Evolutionary conservation across 768 basidiomycete genomes (phyloP).

Genomic region (Leccinum arenicola): DNA sequence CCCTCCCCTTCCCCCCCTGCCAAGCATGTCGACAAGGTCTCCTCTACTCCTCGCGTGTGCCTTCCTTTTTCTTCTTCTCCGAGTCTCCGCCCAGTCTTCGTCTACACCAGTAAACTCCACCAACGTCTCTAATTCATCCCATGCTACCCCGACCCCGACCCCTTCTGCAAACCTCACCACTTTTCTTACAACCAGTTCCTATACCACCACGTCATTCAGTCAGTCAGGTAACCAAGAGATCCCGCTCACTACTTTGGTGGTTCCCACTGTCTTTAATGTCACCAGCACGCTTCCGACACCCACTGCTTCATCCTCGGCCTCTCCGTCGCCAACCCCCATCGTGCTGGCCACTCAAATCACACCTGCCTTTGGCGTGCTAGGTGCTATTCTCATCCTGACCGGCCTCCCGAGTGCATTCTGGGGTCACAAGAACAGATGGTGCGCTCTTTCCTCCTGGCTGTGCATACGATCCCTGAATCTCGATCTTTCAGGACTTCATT

Average conservation of each 20-base stretch:
- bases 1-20: not conserved
- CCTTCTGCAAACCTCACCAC: conserved; percentile 41
- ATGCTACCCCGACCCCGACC: not conserved
- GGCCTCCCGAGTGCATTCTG: conserved; percentile 88
- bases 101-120: conserved; percentile 21
- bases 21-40: conserved; percentile 12
- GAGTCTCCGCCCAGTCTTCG: conserved; percentile 39
- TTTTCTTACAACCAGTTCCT: conserved; percentile 52
- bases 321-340: conserved; percentile 35
- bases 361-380: conserved; percentile 87
- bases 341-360: conserved; percentile 66
- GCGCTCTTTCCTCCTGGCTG: conserved; percentile 21
- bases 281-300: conserved; percentile 52
- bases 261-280: conserved; percentile 63
- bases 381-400: conserved; percentile 83
- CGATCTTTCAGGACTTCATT: conserved; percentile 72
- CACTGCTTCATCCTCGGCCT: conserved; percentile 44
- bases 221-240: conserved; percentile 48
- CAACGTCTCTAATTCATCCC: conserved; percentile 10
- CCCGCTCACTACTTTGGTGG: conserved; percentile 49
- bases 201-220: conserved; percentile 47
- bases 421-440: conserved; percentile 97
- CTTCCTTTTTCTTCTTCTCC: conserved; percentile 22
- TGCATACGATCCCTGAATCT: conserved; percentile 5
- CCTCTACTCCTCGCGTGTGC: not conserved